Percentiles rank a stretch among this genome's conserved stretches.
Conservation (phyloP, 2,329 filamentous ascomycete genomes). For the Capronia epimyces region DNA sequence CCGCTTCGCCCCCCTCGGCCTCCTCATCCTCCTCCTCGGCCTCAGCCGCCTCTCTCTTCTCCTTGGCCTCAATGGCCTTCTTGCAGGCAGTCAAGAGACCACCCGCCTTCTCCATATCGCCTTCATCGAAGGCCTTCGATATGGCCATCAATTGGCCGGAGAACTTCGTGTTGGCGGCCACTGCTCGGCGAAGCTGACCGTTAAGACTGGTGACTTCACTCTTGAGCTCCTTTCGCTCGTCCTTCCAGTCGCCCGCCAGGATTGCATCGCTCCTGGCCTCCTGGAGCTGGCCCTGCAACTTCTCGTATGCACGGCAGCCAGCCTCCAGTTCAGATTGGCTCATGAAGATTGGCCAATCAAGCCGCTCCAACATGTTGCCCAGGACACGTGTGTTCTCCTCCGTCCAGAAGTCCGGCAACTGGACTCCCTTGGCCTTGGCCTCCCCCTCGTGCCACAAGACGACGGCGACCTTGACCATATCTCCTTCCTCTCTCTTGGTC, state of each 20-base stretch:
- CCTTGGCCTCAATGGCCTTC: conserved; percentile 3
- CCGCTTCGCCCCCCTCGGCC: no score
- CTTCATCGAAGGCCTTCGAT: conserved; percentile 1
- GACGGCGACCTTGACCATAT: conserved; percentile 14
- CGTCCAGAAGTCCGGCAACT: conserved; percentile 14
- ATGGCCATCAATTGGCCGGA: not conserved
- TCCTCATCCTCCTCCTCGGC: conserved; percentile 7
- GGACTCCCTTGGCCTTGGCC: conserved; percentile 2
- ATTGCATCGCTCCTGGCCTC: not conserved
- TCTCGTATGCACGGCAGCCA: not conserved
- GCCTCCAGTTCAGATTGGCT: conserved; percentile 5
- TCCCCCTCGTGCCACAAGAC: conserved; percentile 12
- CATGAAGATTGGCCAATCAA: conserved; percentile 6
- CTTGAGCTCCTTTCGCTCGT: not conserved
- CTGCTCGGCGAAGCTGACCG: not conserved
- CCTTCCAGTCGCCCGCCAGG: not conserved
- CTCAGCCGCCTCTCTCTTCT: not conserved
- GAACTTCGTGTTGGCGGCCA: not conserved
- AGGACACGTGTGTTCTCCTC: conserved; percentile 5
- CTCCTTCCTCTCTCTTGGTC: conserved; percentile 1
- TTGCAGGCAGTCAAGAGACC: not conserved
- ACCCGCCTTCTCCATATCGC: conserved; percentile 3
- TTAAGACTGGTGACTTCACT: no score
- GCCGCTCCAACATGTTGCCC: conserved; percentile 6
- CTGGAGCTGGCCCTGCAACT: conserved; percentile 5